These are phyloP conservation scores for Incumbomyces lentus DNA, from an alignment of 2,329 filamentous ascomycete species.

Conservation along the genomic window DNA sequence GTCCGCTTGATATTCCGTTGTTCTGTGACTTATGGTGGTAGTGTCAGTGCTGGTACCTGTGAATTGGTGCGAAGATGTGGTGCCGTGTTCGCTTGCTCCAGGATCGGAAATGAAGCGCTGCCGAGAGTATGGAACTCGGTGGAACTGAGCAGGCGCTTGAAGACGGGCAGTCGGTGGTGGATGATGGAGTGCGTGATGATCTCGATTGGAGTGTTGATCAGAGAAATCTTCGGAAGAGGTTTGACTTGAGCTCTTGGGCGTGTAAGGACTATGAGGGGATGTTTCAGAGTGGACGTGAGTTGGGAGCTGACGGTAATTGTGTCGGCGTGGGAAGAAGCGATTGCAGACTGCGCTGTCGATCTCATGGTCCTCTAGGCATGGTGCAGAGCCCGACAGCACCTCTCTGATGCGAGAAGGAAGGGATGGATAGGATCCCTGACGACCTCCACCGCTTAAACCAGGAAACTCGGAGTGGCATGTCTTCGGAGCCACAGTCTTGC, in stretches of 20 bases:
- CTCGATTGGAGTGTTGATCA: neutral
- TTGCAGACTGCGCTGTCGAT: slow-evolving; percentile 1
- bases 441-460: neutral
- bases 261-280: neutral
- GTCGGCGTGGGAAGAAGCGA: neutral
- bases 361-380: neutral
- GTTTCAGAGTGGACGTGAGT: neutral
- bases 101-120: neutral
- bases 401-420: neutral
- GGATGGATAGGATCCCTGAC: neutral
- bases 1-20: no score
- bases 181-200: neutral
- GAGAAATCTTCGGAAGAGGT: neutral
- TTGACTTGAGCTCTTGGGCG: slow-evolving; percentile 4
- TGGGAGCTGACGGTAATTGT: neutral
- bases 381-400: neutral
- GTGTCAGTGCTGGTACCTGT: neutral
- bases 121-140: neutral
- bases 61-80: no score
- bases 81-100: neutral
- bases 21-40: no score
- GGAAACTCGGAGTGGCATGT: neutral
- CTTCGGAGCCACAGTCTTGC: neutral
- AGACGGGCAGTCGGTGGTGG: neutral
- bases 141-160: neutral